Evolutionary conservation across 176 grass and related monocot species (phyloP), one percentile per base, ranked within the genome.

Genomic region (Musa itinerans): DNA sequence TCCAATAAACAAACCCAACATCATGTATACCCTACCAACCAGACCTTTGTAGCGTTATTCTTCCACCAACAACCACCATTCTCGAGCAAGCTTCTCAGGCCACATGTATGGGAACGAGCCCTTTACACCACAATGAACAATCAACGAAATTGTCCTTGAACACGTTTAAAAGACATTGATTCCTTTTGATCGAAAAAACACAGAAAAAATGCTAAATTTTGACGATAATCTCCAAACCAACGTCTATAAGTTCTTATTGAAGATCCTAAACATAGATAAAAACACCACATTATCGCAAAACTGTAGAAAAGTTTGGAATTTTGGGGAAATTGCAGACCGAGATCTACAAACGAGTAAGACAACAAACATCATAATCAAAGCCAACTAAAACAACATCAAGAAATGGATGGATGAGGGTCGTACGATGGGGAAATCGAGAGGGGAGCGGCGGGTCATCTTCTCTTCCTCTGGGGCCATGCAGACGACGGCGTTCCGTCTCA

Each of bases 341-440:
- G 21, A 14, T 29, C 4, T 66, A 9, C 20, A 21, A 78, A 53
- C 9, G 2, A n/a, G 25, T 26, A 53, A 53, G 9, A 54, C 5
- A 50, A 65, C 29, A 23, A 58, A 19, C 50, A 14, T 15, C 17
- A 1, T 14, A n/a, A 2, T n/a, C 29, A 34, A 34, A 34, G 3
- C 2, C 29, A 27, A 24, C 51, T 3, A 1, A 0, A 0, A 17
- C 5, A 23, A 29, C 64, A 67, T 3, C 5, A 78, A 9, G 9
- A 1, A 49, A 34, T 20, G 23, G 12, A 14, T 26, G 34, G 3
- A 34, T 43, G 58, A 62, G 19, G 65, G 53, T 56, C 68, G 80
- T 93, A 93, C 90, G 83, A 89, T 85, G 80, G 90, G 90, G 78
- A 93, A 93, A 85, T 93, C 90, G 67, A 93, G 90, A 17, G 90